Evolutionary conservation across 192 early-diverging fungal genomes (phyloP).

Genomic region (Entophlyctis luteolus): DNA sequence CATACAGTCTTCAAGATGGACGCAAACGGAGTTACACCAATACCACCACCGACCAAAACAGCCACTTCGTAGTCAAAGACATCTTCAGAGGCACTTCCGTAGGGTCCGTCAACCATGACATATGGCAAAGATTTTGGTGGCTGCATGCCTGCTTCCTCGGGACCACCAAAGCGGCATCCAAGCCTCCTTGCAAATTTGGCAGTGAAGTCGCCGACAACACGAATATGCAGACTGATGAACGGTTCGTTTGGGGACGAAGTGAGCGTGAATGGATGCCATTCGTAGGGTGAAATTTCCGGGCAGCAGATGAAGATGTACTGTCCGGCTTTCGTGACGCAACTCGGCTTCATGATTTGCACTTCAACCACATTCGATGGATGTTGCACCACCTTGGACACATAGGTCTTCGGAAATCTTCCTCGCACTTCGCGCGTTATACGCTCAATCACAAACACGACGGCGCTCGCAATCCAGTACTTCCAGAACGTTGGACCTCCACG

Average conservation of each 20-base stretch:
- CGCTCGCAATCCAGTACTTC: conserved; percentile 73
- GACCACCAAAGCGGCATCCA: conserved; percentile 60
- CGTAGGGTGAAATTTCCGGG: conserved; percentile 64
- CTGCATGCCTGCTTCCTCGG: conserved; percentile 33
- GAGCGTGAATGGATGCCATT: conserved; percentile 84
- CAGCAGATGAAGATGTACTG: conserved; percentile 78
- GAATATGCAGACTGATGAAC: conserved; percentile 70
- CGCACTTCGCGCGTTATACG: conserved; percentile 68
- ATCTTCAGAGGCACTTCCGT: conserved; percentile 75
- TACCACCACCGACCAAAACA: conserved; percentile 76
- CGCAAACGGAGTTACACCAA: conserved; percentile 81
- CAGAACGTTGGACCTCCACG: conserved; percentile 70
- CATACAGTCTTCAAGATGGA: conserved; percentile 77
- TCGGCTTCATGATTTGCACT: conserved; percentile 69
- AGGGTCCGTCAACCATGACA: conserved; percentile 74
- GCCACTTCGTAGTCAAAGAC: conserved; percentile 76
- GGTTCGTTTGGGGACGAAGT: conserved; percentile 77
- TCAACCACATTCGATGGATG: conserved; percentile 80
- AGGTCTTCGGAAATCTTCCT: conserved; percentile 59
- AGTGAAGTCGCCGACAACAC: conserved; percentile 75
- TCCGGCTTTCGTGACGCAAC: conserved; percentile 57
- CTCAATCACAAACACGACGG: conserved; percentile 66
- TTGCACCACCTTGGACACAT: conserved; percentile 76
- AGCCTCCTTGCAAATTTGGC: conserved; percentile 65
- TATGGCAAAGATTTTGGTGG: conserved; percentile 56